These are phyloP conservation scores for Camillea tinctor DNA, from an alignment of 2,329 filamentous ascomycete species.

Conservation along the genomic window DNA sequence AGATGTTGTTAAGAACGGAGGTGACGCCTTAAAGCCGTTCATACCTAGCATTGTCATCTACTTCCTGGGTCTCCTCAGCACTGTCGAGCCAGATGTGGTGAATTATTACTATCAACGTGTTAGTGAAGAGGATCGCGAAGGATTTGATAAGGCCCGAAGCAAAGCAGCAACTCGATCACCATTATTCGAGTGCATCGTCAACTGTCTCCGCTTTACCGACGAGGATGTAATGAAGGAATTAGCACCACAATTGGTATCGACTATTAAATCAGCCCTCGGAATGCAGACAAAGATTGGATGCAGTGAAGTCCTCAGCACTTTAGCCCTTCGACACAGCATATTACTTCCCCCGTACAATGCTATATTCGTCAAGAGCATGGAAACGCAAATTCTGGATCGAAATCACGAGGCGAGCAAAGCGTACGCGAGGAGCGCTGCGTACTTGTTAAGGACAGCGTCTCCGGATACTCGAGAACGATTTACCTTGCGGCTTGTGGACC, in stretches of 20 bases:
- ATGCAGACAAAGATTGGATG: constrained; percentile 94
- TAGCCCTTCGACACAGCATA: constrained; percentile 76
- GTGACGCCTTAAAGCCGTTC: constrained; percentile 74
- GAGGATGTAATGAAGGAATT: constrained; percentile 73
- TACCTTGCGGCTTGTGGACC: constrained; percentile 54
- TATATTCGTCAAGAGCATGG: constrained; percentile 72
- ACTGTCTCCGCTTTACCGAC: constrained; percentile 82
- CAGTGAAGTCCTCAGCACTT: constrained; percentile 76
- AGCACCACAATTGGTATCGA: constrained; percentile 68
- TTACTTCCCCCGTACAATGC: constrained; percentile 75
- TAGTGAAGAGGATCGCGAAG: constrained; percentile 80
- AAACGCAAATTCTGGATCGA: constrained; percentile 81
- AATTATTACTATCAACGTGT: constrained; percentile 93
- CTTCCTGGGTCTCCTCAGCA: constrained; percentile 78
- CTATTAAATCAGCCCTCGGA: constrained; percentile 83
- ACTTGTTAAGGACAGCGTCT: constrained; percentile 65
- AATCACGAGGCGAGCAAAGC: constrained; percentile 92
- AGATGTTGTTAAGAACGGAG: constrained; percentile 86
- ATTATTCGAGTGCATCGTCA: constrained; percentile 87
- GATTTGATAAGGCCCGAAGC: constrained; percentile 85
- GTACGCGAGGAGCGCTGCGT: constrained; percentile 84
- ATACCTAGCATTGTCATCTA: constrained; percentile 79
- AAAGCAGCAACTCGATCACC: constrained; percentile 81
- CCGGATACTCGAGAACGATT: constrained; percentile 51
- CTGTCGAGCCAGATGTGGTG: constrained; percentile 82